These are phyloP conservation scores for Tulasnella sp. DNA, from an alignment of 768 basidiomycete species.

Conservation along the genomic window DNA sequence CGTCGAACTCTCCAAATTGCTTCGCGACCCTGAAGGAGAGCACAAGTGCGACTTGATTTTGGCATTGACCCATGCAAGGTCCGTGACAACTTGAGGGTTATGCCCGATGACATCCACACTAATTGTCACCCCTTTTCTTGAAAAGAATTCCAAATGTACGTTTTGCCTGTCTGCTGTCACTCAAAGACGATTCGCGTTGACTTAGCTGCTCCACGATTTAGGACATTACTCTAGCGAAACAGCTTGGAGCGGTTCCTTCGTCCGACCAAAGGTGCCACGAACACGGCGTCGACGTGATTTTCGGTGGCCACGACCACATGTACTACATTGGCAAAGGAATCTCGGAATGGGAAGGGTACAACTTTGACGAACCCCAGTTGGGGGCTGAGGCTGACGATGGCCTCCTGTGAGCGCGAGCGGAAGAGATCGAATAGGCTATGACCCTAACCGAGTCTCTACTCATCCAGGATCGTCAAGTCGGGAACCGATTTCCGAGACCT, in stretches of 20 bases:
- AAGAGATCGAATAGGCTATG: not conserved
- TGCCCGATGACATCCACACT: not conserved
- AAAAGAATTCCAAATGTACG: constrained; percentile 44
- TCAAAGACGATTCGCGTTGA: not conserved
- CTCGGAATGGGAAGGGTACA: constrained; percentile 64
- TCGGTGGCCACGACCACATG: constrained; percentile 89
- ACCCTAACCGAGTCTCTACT: not conserved
- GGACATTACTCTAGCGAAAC: constrained; percentile 74
- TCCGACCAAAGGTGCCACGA: constrained; percentile 39
- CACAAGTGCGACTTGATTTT: constrained; percentile 80
- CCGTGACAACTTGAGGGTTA: constrained; percentile 35
- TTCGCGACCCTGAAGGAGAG: constrained; percentile 71
- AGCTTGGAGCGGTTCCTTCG: constrained; percentile 59
- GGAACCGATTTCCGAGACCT: constrained; percentile 90
- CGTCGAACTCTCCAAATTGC: constrained; percentile 66
- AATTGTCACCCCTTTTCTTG: constrained; percentile 32
- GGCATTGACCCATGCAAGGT: constrained; percentile 84
- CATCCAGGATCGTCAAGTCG: constrained; percentile 62
- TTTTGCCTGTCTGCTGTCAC: not conserved
- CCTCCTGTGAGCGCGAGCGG: constrained; percentile 57
- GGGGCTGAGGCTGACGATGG: constrained; percentile 76
- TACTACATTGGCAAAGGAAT: constrained; percentile 74
- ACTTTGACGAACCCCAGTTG: constrained; percentile 54
- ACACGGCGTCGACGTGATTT: constrained; percentile 81
- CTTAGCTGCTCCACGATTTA: constrained; percentile 41